A percentile compares a stretch with the other conserved stretches of the same genome.
phyloP scores from a whole-genome alignment of 371 early-diverging fungal species.

The Chytridiales sp. region DNA sequence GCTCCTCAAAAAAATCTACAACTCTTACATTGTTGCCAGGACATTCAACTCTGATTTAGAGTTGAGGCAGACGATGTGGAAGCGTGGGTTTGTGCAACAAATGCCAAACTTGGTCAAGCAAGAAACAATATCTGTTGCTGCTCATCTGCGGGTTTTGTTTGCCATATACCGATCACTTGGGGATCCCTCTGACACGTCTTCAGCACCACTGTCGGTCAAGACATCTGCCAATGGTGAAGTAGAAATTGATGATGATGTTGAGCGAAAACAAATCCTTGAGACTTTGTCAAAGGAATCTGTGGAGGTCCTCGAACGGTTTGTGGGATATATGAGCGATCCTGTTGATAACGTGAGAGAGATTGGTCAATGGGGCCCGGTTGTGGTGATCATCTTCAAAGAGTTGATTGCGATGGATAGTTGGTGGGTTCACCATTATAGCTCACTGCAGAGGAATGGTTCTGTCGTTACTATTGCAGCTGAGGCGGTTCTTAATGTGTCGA shows the following conservation, averaged over 20 bases:
- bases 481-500: neutral
- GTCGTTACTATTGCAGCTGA: neutral
- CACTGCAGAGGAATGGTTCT: neutral
- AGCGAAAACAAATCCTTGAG: constrained; percentile 8
- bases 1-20: constrained; percentile 66
- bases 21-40: constrained; percentile 76
- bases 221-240: constrained; percentile 8
- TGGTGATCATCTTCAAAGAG: constrained; percentile 46
- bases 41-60: constrained; percentile 75
- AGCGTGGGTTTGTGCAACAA: constrained; percentile 81
- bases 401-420: constrained; percentile 36
- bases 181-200: constrained; percentile 10
- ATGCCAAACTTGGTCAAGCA: constrained; percentile 87
- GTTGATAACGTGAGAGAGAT: constrained; percentile 41
- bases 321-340: constrained; percentile 36
- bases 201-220: neutral
- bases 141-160: constrained; percentile 44
- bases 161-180: constrained; percentile 39
- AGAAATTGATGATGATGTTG: neutral
- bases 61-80: constrained; percentile 76
- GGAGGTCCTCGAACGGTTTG: constrained; percentile 43
- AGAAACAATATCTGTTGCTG: constrained; percentile 45
- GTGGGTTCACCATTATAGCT: constrained; percentile 23
- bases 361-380: constrained; percentile 50
- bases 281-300: constrained; percentile 33